A percentile compares a stretch with the other conserved stretches of the same genome.
phyloP scores from a whole-genome alignment of 129 eudicot species.

The Centrapalus pauciflorus region DNA sequence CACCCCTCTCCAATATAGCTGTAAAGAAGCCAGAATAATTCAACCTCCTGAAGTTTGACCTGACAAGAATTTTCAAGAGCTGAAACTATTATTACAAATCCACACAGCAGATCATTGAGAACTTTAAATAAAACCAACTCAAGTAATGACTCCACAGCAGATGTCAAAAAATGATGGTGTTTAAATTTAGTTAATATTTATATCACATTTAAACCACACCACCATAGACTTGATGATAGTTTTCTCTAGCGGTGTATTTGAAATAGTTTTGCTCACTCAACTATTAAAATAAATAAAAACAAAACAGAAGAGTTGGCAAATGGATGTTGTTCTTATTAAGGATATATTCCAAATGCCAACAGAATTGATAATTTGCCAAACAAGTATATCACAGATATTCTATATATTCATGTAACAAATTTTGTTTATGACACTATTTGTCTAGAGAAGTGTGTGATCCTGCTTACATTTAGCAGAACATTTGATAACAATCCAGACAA shows the following conservation, averaged over 20 bases:
- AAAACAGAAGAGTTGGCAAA: background rate
- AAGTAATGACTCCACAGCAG: background rate
- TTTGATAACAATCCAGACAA: too few relatives aligned
- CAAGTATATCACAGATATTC: background rate
- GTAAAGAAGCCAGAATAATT: constrained; percentile 66
- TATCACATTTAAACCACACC: constrained; percentile 1
- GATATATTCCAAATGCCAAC: background rate
- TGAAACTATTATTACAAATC: background rate
- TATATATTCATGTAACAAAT: background rate
- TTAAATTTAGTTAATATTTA: background rate
- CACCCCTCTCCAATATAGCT: constrained; percentile 68
- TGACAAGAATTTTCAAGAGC: constrained; percentile 25
- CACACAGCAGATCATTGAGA: background rate
- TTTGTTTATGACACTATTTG: background rate
- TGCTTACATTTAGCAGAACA: too few relatives aligned
- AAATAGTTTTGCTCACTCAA: background rate
- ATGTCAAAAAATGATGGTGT: background rate
- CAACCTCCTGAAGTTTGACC: constrained; percentile 83
- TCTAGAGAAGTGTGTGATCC: too few relatives aligned
- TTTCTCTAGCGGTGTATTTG: constrained; percentile 1
- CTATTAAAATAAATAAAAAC: background rate
- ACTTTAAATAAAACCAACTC: background rate
- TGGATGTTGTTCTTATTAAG: background rate
- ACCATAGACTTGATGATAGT: background rate
- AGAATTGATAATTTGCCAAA: background rate